phyloP scores from a whole-genome alignment of 73 alveolate species.

The Tetrahymena elliotti region DNA sequence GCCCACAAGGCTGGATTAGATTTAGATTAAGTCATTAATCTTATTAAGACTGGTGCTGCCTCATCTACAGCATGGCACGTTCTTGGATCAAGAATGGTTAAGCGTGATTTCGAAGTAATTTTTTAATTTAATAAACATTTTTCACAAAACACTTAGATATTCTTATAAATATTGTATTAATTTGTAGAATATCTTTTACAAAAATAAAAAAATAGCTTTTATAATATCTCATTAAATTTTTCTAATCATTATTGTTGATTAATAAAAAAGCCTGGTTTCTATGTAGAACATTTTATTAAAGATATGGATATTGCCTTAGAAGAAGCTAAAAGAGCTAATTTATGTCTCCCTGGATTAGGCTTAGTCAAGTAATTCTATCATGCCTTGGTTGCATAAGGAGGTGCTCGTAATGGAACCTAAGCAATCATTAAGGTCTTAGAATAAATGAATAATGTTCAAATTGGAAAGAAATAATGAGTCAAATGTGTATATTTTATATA shows the following conservation, averaged over 20 bases:
- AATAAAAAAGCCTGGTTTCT: conserved; percentile 65
- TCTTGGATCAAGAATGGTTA: conserved; percentile 68
- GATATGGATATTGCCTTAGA: conserved; percentile 76
- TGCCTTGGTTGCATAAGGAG: conserved; percentile 67
- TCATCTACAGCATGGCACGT: conserved; percentile 55
- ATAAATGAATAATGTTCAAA: conserved; percentile 50
- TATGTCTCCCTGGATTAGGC: conserved; percentile 77
- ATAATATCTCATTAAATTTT: not conserved
- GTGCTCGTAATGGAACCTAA: conserved; percentile 66
- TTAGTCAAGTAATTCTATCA: conserved; percentile 61
- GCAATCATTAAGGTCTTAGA: conserved; percentile 65
- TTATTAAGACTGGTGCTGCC: conserved; percentile 75
- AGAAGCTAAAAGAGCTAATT: conserved; percentile 68
- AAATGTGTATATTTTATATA: not conserved
- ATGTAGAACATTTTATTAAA: conserved; percentile 82
- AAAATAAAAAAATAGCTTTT: no score
- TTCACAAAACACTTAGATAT: not conserved
- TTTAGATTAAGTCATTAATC: conserved; percentile 49
- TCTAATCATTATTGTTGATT: not conserved
- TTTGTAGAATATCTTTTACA: not conserved
- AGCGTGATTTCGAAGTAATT: conserved; percentile 56
- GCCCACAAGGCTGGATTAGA: conserved; percentile 79
- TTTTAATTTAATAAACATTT: not conserved
- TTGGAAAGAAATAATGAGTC: conserved; percentile 5
- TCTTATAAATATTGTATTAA: no score